Percentiles rank a stretch among this genome's conserved stretches.
phyloP scores from a whole-genome alignment of 2,329 filamentous ascomycete genomes.

The Paramyrothecium roridum region DNA sequence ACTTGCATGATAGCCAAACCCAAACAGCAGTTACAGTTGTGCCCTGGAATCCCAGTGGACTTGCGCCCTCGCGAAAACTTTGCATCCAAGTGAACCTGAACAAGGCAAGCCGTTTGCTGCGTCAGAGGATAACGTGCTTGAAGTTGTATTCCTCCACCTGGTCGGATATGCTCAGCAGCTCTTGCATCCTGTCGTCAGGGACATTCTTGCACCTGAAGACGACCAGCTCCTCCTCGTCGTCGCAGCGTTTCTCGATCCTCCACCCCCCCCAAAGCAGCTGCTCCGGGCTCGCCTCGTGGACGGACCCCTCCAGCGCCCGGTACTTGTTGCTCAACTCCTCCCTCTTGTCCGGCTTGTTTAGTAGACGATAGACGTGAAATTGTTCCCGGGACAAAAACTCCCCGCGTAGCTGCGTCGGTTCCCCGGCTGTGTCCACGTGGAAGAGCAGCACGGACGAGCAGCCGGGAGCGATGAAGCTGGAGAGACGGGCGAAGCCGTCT shows the following conservation, averaged over 20 bases:
- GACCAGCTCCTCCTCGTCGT: conserved; percentile 32
- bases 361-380: conserved; percentile 33
- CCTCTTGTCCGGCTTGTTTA: conserved; percentile 25
- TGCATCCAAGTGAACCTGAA: too few relatives aligned
- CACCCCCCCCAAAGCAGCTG: conserved; percentile 35
- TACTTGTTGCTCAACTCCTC: conserved; percentile 30
- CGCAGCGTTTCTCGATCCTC: conserved; percentile 35
- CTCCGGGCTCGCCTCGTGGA: conserved; percentile 24
- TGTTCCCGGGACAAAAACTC: conserved; percentile 17
- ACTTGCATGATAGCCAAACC: neutral
- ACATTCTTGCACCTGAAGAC: conserved; percentile 35
- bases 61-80: too few relatives aligned
- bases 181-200: conserved; percentile 26
- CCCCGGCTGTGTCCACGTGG: conserved; percentile 34
- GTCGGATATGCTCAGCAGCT: conserved; percentile 16
- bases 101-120: neutral
- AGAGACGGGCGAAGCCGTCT: conserved; percentile 27
- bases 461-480: conserved; percentile 27
- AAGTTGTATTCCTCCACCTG: conserved; percentile 16
- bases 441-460: conserved; percentile 31
- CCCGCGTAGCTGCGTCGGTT: conserved; percentile 14
- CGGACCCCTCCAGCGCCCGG: conserved; percentile 23
- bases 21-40: too few relatives aligned
- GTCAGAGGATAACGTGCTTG: conserved; percentile 15
- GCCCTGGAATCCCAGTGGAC: too few relatives aligned